Base-by-base conservation (phyloP, 139 green algal genomes). In the Chlamydomonas incerta region DNA sequence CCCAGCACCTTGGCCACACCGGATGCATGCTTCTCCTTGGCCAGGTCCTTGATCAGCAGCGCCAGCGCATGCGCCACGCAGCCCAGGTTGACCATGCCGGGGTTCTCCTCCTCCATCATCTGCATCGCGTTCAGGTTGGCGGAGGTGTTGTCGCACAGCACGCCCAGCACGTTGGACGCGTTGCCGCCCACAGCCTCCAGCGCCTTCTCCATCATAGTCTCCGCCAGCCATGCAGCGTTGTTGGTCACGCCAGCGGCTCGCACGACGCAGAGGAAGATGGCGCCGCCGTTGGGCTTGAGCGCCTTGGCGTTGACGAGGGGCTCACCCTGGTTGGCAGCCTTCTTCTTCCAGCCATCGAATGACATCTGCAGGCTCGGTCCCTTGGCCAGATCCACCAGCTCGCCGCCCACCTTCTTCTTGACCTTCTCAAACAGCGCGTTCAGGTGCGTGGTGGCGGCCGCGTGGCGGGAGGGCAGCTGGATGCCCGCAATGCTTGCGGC, bases 41-140 rank as follows among this genome's bases (percentile, higher is more conserved):
- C 14, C 63, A 70, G 29, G 63, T 70, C 63, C 63, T 70, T 70
- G 63, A 70, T 33, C 63, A 70, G 63, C 63, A 70, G 63, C 26
- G 26, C 29, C 63, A 70, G 14, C 10, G 14, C 63, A 17, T 70
- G 63, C 28, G 26, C 15, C 63, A 13, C 28, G 29, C 63, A 70
- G 10, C 63, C 63, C 15, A 70, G 15, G 9, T 17, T 17, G 14
- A 70, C 14, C 63, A 13, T n/a, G 10, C 63, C 10, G 15, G 63
- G 63, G 63, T 70, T 70, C 15, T n/a, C 20, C 63, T 37, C 63
- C 15, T 28, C 15, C 63, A 70, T 13, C 63, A 37, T 13, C 63
- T 37, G 9, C 63, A 70, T 70, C 11, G 63, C 63, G 10, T 31
- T 37, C 10, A 31, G 63, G 63, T 70, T 70, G 63, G 63, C 20